Evolutionary conservation across 2,329 filamentous ascomycete genomes (phyloP).

Genomic region (Pseudofabraea citricarpa): DNA sequence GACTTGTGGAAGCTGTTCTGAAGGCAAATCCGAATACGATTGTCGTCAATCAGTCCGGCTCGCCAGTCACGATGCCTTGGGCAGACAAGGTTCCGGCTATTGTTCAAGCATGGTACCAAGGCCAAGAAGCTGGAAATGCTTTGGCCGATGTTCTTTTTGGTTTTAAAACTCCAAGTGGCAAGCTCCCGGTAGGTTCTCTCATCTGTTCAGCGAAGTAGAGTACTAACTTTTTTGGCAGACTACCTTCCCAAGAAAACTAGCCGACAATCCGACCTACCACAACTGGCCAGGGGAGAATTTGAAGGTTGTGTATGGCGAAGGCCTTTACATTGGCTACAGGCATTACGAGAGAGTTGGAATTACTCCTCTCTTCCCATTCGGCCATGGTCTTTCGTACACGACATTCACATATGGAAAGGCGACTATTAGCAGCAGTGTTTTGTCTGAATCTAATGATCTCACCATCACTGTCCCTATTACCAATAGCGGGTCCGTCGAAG

Average conservation of each 20-base stretch:
- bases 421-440: conserved; percentile 38
- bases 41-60: conserved; percentile 66
- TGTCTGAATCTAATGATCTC: conserved; percentile 32
- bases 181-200: conserved; percentile 46
- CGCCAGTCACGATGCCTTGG: conserved; percentile 68
- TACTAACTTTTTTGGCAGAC: conserved; percentile 32
- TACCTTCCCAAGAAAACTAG: conserved; percentile 59
- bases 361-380: conserved; percentile 64
- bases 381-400: conserved; percentile 71
- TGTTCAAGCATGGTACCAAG: conserved; percentile 67
- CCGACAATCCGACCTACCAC: conserved; percentile 66
- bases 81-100: conserved; percentile 58
- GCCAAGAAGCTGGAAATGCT: conserved; percentile 65
- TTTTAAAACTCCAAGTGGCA: conserved; percentile 59
- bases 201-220: too few relatives aligned
- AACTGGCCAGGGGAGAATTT: conserved; percentile 71
- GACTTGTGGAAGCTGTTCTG: conserved; percentile 57
- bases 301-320: conserved; percentile 66
- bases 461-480: conserved; percentile 42
- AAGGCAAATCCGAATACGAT: conserved; percentile 60
- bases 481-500: conserved; percentile 54
- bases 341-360: conserved; percentile 63
- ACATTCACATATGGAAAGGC: conserved; percentile 59
- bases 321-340: conserved; percentile 67
- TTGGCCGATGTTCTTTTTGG: conserved; percentile 64